Evolutionary conservation across 2,329 filamentous ascomycete genomes (phyloP).

Genomic region (Blastomyces gilchristii): DNA sequence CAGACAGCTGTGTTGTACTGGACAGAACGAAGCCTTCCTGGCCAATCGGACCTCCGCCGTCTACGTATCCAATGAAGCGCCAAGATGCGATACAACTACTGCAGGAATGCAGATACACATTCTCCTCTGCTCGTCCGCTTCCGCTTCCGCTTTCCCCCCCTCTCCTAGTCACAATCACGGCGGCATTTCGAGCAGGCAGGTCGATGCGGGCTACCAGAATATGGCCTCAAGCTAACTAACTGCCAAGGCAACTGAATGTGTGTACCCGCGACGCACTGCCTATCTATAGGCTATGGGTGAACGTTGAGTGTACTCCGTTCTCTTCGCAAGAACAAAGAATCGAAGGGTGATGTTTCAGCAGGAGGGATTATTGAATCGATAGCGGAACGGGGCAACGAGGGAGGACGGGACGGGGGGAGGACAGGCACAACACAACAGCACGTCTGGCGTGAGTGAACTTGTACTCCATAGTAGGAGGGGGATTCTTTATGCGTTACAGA

Average conservation of each 20-base stretch:
- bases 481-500: not conserved
- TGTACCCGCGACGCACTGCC: not conserved
- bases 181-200: not conserved
- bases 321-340: constrained; percentile 1
- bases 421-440: not conserved
- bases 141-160: too few species aligned
- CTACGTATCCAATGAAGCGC: not conserved
- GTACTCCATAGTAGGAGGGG: not conserved
- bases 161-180: too few species aligned
- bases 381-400: not conserved
- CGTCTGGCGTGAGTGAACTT: not conserved
- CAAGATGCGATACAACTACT: not conserved
- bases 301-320: not conserved
- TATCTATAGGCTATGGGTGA: not conserved
- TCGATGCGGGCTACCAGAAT: not conserved
- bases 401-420: not conserved
- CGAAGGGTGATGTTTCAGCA: not conserved
- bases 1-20: too few species aligned
- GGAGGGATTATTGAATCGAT: not conserved
- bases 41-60: not conserved
- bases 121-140: not conserved
- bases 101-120: not conserved
- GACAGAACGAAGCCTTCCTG: not conserved
- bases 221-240: not conserved
- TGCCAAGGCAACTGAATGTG: not conserved